Base-by-base conservation (phyloP, 345 rosid species). In the Nasturtium officinale region DNA sequence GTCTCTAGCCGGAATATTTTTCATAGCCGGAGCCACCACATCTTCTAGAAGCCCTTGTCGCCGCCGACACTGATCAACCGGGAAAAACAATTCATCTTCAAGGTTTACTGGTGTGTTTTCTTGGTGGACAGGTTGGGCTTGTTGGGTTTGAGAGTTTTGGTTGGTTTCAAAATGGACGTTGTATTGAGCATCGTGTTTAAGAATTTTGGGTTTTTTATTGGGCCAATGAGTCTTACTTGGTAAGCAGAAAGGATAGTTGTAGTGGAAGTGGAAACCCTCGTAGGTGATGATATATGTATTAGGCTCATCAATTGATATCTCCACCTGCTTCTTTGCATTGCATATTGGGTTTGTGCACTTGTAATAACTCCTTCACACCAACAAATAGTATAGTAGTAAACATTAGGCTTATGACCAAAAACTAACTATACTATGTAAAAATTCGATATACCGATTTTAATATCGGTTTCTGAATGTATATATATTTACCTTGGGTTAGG, bases 251-350 rank as follows among this genome's bases (percentile, higher is more conserved):
- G 92, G 96, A 75, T 82, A 80, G 7, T 78, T 68, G 59, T 80
- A 90, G 82, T 92, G 98, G 0, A 88, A 83, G 72, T 87, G 98
- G 69, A 88, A 91, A 15, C 98, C 96, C 61, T 92, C 96, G 35
- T 90, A 90, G 35, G 98, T 92, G 78, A 92, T 81, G 69, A 85
- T 77, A 9, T 88, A 78, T 17, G 89, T 85, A 57, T 87, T 88
- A 13, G 84, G 83, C 47, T 90, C 96, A 21, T 88, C 87, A 6
- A 75, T 58, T 11, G 88, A 90, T 74, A 82, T 87, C 72, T 90
- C 96, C 57, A 92, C 96, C 48, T 90, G 93, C 76, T 88, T 92
- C 75, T 92, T 92, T 1, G 96, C 98, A 43, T 85, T 83, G 69
- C 96, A 90, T 67, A 87, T 82, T 71, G 87, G 85, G 80, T 87